Conservation (phyloP, 1,139 yeast genomes). For the Geotrichum klebahnii region DNA sequence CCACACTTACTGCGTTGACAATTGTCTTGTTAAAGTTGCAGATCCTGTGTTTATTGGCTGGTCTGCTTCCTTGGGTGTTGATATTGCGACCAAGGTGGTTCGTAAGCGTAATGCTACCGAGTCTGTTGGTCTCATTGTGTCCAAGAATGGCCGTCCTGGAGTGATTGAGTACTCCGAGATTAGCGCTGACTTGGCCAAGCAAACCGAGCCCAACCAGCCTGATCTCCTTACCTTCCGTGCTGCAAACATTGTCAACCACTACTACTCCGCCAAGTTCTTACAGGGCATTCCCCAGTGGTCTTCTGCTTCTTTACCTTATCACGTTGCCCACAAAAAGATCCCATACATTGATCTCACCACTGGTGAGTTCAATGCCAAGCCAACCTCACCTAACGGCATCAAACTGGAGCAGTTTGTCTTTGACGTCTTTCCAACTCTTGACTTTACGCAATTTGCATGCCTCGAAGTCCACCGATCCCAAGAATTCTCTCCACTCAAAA, state of each 20-base stretch:
- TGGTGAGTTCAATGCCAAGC: slow-evolving; percentile 50
- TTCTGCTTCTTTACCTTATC: slow-evolving; percentile 74
- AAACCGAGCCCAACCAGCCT: slow-evolving; percentile 44
- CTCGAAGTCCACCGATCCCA: slow-evolving; percentile 80
- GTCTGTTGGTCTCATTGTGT: slow-evolving; percentile 87
- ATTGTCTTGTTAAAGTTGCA: slow-evolving; percentile 85
- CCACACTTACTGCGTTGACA: slow-evolving; percentile 97
- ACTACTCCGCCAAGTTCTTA: slow-evolving; percentile 76
- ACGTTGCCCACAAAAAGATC: slow-evolving; percentile 89
- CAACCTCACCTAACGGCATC: slow-evolving; percentile 78
- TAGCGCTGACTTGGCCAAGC: slow-evolving; percentile 63
- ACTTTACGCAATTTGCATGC: slow-evolving; percentile 66
- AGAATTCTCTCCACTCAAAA: slow-evolving; percentile 93
- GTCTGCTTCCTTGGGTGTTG: slow-evolving; percentile 58
- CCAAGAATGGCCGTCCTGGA: slow-evolving; percentile 61
- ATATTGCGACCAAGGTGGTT: slow-evolving; percentile 90
- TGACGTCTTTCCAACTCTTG: slow-evolving; percentile 85
- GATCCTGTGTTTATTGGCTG: slow-evolving; percentile 92
- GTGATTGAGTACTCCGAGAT: slow-evolving; percentile 96
- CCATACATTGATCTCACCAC: slow-evolving; percentile 50
- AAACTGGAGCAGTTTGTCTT: slow-evolving; percentile 95
- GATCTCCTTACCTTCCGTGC: slow-evolving; percentile 70
- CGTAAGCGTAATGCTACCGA: slow-evolving; percentile 86
- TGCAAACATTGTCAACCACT: slow-evolving; percentile 96
- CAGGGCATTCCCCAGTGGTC: slow-evolving; percentile 63